Evolutionary conservation across 2,329 filamentous ascomycete species (phyloP).

Genomic region (Bipolaris gigantea): DNA sequence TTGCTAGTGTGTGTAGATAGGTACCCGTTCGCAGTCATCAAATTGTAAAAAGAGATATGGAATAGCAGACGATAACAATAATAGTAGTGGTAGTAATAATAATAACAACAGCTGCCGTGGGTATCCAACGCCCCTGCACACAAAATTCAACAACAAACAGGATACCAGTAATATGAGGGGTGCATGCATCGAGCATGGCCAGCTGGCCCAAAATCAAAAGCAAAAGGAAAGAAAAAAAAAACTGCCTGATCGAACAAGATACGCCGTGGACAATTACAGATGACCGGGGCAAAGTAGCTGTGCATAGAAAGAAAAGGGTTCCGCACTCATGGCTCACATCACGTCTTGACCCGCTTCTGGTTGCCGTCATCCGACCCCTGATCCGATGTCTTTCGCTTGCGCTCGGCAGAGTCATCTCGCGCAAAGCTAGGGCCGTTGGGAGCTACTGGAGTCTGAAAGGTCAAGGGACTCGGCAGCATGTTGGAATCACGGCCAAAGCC

Average conservation of each 20-base stretch:
- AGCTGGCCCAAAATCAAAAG: not conserved
- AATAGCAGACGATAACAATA: constrained; percentile 8
- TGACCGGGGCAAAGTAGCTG: not conserved
- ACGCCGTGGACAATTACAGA: constrained; percentile 17
- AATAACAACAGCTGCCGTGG: constrained; percentile 22
- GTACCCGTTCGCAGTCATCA: constrained; percentile 9
- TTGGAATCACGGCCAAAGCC: constrained; percentile 77
- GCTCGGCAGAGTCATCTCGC: constrained; percentile 46
- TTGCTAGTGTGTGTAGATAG: constrained; percentile 7
- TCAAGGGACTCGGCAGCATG: constrained; percentile 87
- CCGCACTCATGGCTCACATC: constrained; percentile 1
- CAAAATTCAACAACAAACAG: constrained; percentile 14
- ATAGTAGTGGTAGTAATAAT: constrained; percentile 10
- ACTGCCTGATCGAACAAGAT: constrained; percentile 6
- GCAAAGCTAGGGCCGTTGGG: constrained; percentile 49
- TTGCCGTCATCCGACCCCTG: constrained; percentile 42
- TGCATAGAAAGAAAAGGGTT: not conserved
- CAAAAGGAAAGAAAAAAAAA: constrained; percentile 7
- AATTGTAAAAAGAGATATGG: constrained; percentile 16
- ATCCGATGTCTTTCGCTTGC: constrained; percentile 47
- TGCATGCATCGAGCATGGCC: constrained; percentile 17
- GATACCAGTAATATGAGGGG: constrained; percentile 1
- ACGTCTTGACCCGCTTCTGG: constrained; percentile 45
- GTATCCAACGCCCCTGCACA: constrained; percentile 33
- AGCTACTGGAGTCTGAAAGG: constrained; percentile 80